phyloP scores from a whole-genome alignment of 2,329 filamentous ascomycete species.

The Hypocrella siamensis region DNA sequence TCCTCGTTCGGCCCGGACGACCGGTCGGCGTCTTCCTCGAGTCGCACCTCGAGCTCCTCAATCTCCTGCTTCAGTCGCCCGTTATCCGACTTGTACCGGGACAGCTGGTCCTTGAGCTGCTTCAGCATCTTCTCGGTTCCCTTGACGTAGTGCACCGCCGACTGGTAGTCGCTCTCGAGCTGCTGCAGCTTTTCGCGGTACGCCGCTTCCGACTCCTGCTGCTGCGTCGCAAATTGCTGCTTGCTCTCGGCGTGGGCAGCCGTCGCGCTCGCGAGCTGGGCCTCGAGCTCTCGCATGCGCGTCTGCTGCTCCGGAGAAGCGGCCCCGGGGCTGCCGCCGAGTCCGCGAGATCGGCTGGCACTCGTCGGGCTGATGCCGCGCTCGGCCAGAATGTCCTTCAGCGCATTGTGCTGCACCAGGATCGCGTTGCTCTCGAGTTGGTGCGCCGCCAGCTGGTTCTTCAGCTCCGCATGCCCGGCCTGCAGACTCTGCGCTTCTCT shows the following conservation, averaged over 20 bases:
- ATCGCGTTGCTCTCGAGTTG: constrained; percentile 91
- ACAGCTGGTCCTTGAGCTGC: constrained; percentile 95
- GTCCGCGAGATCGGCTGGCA: constrained; percentile 48
- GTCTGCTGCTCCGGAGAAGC: constrained; percentile 62
- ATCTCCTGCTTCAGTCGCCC: constrained; percentile 68
- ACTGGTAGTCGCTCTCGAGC: constrained; percentile 93
- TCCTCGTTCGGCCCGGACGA: constrained; percentile 30
- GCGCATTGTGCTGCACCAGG: constrained; percentile 76
- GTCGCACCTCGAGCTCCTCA: constrained; percentile 45
- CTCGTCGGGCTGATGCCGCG: constrained; percentile 70
- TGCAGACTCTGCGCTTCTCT: constrained; percentile 73
- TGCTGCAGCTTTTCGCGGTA: constrained; percentile 90
- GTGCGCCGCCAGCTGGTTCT: constrained; percentile 67
- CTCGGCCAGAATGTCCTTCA: constrained; percentile 85
- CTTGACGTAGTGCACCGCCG: constrained; percentile 93
- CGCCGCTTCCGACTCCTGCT: constrained; percentile 72
- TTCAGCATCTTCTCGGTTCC: constrained; percentile 98
- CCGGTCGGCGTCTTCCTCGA: constrained; percentile 18
- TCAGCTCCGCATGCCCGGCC: constrained; percentile 65
- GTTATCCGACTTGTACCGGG: constrained; percentile 81
- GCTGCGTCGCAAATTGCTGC: constrained; percentile 57
- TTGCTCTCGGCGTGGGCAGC: constrained; percentile 80
- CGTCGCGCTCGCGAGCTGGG: constrained; percentile 63
- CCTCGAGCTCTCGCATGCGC: constrained; percentile 72
- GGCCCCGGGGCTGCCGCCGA: constrained; percentile 53